Evolutionary conservation across 2,329 filamentous ascomycete genomes (phyloP), one percentile per base, ranked within the genome.

Genomic region (Paradendryphiella salina): DNA sequence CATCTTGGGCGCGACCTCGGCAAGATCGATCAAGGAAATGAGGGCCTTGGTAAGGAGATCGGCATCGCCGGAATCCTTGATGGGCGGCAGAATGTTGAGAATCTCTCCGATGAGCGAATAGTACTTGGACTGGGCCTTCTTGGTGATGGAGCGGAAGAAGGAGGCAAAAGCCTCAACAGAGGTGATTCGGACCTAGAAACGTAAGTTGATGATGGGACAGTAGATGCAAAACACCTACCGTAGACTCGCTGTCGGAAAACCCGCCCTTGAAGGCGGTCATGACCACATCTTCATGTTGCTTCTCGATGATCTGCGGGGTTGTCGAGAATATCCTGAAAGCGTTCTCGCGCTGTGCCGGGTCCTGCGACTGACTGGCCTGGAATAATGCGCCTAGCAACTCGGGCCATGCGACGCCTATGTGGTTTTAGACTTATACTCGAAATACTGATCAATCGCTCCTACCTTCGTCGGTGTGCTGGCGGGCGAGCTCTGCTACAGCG

Each of bases 111-210:
- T 85, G 8, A 99, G 82, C 5, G 82, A 77, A 71, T 88, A 96
- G 77, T 95, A 99, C 74, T 95, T 96, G 54, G 83, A 77, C 74
- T 96, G 92, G 13, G 84, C 83, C 76, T 95, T 96, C 79, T 95
- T 96, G 69, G 79, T 82, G 63, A 97, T 85, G 50, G 88, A 94
- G 61, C 90, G 85, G 82, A 99, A 99, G 78, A 99, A 97, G 3
- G 92, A 87, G 14, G 93, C 89, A 71, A 99, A 99, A 6, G 94
- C 94, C 71, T 96, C 92, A 85, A 97, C 96, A 48, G 94, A 92
- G 38, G 92, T 87, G 51, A 99, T 85, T 59, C 91, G 89, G 50
- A 99, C 93, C 84, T 93, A 59, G 29, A n/a, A 17, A 32, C 17
- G 54, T 65, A 31, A 63, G 60, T 46, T 4, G 31, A n/a, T 29